A percentile compares a stretch with the other conserved stretches of the same genome.
Evolutionary conservation across 2,329 filamentous ascomycete genomes (phyloP).

Genomic region (Pseudogymnoascus sp.): DNA sequence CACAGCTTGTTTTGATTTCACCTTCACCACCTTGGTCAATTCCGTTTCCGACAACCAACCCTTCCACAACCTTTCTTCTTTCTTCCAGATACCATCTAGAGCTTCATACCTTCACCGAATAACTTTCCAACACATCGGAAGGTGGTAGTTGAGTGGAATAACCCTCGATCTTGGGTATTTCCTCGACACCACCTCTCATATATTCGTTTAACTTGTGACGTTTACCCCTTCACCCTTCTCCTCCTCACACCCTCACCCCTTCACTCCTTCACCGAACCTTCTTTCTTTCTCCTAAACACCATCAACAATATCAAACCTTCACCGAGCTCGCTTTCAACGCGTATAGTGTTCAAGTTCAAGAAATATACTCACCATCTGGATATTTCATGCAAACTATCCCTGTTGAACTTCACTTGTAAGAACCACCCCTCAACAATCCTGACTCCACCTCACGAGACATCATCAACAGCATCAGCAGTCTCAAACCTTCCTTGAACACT

Average conservation of each 20-base stretch:
- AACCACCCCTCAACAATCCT: not conserved
- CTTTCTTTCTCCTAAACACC: not conserved
- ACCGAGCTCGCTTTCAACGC: not conserved
- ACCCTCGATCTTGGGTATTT: not conserved
- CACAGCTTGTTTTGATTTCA: conserved; percentile 2
- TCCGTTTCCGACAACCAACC: not conserved
- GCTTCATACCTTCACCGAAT: not conserved
- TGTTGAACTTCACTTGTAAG: not conserved
- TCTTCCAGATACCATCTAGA: not conserved
- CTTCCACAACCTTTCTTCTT: not conserved
- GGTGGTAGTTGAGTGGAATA: not conserved
- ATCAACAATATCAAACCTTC: not conserved
- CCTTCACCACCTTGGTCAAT: conserved; percentile 2
- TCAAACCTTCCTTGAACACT: not conserved
- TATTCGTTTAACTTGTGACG: not conserved
- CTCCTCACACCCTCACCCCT: not conserved
- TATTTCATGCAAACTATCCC: not conserved
- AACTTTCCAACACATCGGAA: not conserved
- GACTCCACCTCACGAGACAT: not conserved
- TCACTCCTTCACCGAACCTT: not conserved
- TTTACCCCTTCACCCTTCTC: not conserved
- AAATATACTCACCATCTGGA: not conserved
- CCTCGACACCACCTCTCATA: not conserved
- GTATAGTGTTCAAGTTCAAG: too few species aligned
- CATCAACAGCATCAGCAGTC: not conserved